phyloP scores from a whole-genome alignment of 2,329 filamentous ascomycete species.

The Pseudogymnoascus pannorum region DNA sequence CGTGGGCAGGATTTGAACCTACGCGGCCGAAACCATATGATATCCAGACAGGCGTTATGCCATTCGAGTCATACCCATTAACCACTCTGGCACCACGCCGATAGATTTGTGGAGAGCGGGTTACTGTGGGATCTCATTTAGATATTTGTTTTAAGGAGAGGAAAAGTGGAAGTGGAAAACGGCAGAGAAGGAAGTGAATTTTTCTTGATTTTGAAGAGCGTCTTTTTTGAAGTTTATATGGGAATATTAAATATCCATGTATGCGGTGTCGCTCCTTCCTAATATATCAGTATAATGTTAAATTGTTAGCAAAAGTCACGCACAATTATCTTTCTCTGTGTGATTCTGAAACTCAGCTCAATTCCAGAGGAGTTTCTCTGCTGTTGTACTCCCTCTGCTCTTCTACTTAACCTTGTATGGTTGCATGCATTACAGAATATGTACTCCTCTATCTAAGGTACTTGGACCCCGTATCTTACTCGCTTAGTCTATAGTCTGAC shows the following conservation, averaged over 20 bases:
- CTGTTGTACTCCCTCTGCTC: background rate
- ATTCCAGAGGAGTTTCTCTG: background rate
- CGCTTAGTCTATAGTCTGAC: background rate
- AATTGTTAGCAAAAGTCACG: background rate
- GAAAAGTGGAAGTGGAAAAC: too few species aligned
- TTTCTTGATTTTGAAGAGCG: background rate
- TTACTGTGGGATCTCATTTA: background rate
- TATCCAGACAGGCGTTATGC: conserved; percentile 17
- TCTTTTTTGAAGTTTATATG: background rate
- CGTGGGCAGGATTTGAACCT: conserved; percentile 30
- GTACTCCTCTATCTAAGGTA: background rate
- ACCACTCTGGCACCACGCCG: conserved; percentile 28
- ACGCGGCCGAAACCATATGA: conserved; percentile 30
- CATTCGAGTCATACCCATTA: conserved; percentile 31
- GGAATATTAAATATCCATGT: too few species aligned
- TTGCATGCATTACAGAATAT: background rate
- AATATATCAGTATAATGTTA: background rate
- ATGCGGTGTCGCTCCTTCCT: background rate
- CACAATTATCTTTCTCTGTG: background rate
- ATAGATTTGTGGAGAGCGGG: background rate
- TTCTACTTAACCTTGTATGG: background rate
- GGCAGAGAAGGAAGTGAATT: too few species aligned
- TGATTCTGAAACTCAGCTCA: too few species aligned
- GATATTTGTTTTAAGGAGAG: too few species aligned
- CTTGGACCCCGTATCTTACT: background rate